Conservation (phyloP, 2,329 filamentous ascomycete genomes). For the Decorospora gaudefroyi region DNA sequence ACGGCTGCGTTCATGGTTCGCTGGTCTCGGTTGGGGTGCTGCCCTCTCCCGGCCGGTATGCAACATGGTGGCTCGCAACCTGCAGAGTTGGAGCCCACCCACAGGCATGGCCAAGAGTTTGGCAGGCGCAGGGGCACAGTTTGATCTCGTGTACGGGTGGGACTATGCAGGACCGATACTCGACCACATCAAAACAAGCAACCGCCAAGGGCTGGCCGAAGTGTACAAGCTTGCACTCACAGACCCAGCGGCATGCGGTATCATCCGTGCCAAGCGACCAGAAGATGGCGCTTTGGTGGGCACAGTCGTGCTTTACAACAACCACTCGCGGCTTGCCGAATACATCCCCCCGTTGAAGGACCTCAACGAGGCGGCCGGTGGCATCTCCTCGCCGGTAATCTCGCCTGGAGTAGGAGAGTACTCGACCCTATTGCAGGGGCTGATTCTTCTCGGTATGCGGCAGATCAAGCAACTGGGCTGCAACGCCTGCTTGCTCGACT, state of each 20-base stretch:
- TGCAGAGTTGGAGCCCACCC: conserved; percentile 74
- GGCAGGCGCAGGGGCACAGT: conserved; percentile 72
- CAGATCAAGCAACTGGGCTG: conserved; percentile 81
- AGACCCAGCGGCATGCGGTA: conserved; percentile 73
- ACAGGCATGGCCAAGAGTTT: conserved; percentile 76
- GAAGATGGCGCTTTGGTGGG: conserved; percentile 72
- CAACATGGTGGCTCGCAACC: conserved; percentile 73
- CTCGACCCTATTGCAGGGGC: conserved; percentile 73
- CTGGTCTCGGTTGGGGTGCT: conserved; percentile 86
- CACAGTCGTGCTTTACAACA: conserved; percentile 78
- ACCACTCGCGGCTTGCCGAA: conserved; percentile 67
- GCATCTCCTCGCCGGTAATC: conserved; percentile 80
- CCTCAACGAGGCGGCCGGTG: conserved; percentile 64
- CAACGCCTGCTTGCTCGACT: conserved; percentile 74
- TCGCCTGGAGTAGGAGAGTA: conserved; percentile 69
- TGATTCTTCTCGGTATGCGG: conserved; percentile 78
- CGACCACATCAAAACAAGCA: conserved; percentile 72
- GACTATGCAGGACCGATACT: conserved; percentile 76
- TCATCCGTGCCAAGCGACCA: conserved; percentile 77
- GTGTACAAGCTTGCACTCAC: conserved; percentile 77
- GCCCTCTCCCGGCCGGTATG: conserved; percentile 65
- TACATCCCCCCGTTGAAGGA: conserved; percentile 71
- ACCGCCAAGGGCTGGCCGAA: conserved; percentile 76
- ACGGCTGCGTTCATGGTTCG: conserved; percentile 76
- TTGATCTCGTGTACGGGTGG: conserved; percentile 80